Evolutionary conservation across 2,329 filamentous ascomycete species (phyloP), one percentile per base, ranked within the genome.

Genomic region (Akanthomyces lecanii): DNA sequence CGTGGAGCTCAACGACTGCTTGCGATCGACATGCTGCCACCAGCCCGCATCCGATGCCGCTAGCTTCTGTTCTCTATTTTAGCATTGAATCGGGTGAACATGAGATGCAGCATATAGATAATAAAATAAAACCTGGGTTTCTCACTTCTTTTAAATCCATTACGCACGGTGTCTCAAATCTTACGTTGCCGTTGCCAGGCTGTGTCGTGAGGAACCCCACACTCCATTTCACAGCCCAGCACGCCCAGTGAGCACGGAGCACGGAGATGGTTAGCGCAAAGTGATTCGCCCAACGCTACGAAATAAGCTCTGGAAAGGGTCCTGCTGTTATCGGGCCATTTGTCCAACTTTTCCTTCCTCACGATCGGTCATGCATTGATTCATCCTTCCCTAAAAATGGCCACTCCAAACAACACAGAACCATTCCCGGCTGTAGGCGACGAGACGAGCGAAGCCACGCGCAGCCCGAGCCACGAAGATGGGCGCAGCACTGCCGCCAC

Each of bases 341-440:
- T 48, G 42, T 23, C 30, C 18, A 38, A 11, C 28, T 21, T 38
- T 14, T 40, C 21, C 45, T 45, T 23, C 55, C 44, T 28, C 14
- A 6, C 28, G 30, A 58, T 21, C 40, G 5, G 33, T 1, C 16
- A 59, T 59, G 56, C 5, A n/a, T 50, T 42, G 45, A 59, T 42
- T n/a, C 7, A 11, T 40, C 16, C 14, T 33, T 11, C 25, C 16
- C 18, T 14, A 4, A 59, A 42, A 53, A 57, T 57, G 61, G 53
- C 45, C 25, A 14, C 47, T 16, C 18, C 48, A 23, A 23, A 23
- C 25, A 52, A 18, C n/a, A 58, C 38, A 23, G 53, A 63, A 33
- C 53, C 53, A 5, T 63, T 74, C 62, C 71, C 72, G 16, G 50
- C 66, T 38, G 65, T 70, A 38, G 65, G 69, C 3, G 62, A 66